Base-by-base conservation (phyloP, 2,329 filamentous ascomycete genomes). In the Trichoderma sp. region DNA sequence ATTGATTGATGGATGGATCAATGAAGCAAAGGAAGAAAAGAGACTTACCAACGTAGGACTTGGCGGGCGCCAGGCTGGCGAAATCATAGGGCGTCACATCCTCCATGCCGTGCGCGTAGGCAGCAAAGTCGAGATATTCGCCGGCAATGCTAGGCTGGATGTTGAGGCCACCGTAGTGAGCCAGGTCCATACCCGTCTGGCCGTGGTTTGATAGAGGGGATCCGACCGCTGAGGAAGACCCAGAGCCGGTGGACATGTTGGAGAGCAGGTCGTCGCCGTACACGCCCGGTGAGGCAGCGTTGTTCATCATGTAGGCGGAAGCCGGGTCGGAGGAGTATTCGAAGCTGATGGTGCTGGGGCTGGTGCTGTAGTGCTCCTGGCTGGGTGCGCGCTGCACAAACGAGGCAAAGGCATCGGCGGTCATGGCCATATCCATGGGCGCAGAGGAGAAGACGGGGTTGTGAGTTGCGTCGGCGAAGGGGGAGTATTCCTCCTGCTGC, bases 181-280 rank as follows among this genome's bases (percentile, higher is more conserved):
- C 78, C 87, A 89, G 91, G 70, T 89, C 86, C 56, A 87, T 83
- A 74, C 83, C 82, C 71, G 85, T 79, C 72, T 86, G 86, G 68
- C 85, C 84, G 74, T 86, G 84, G 71, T 86, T 85, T 1, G 89
- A 89, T 74, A 88, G 87, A 30, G 90, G 90, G 26, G 90, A 92
- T 68, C 89, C 89, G 71, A 89, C 86, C 66, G 87, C 87, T 10
- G 90, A 91, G 1, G 89, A 91, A 7, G 89, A 83, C 4, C 87
- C 87, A 63, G 90, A 90, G 28, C 83, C 84, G 70, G 85, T 88
- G 70, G 85, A 93, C 71, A 85, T 83, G 75, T 84, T 88, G 63
- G 85, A 90, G 28, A 85, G 75, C 69, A 78, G 76, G 64, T 87
- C 86, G 52, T 87, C 86, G 24, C 78, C 74, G 72, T 84, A 86